Base-by-base conservation (phyloP, 345 rosid species). In the Garcia nutans region DNA sequence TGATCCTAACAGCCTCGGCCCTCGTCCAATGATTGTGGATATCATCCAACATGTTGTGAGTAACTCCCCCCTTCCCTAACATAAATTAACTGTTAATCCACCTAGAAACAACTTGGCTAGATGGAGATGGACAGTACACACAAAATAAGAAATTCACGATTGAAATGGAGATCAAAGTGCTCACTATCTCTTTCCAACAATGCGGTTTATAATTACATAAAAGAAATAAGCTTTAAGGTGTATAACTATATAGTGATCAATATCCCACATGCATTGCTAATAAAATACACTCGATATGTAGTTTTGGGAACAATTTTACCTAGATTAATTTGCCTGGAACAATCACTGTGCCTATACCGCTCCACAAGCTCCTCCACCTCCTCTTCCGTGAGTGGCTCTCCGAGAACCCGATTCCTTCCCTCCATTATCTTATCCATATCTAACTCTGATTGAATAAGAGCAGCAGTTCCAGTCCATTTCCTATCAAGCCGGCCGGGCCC, bases 1-100 rank as follows among this genome's bases (percentile, higher is more conserved):
- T 91, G 70, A 94, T 91, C 86, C 98, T 92, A 76, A 90, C 91
- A 26, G 97, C 98, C 77, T 92, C 95, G 0, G 97, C 93, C 76
- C 80, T 86, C 84, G 87, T 91, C 98, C 98, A 94, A 70, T 94
- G 97, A 71, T 90, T 90, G 76, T 92, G 95, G 62, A 94, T 89
- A 61, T 94, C 98, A 85, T 89, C 98, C 73, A 94, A 86, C 95
- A 90, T 87, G 86, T 92, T 94, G 86, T 92, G 98, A 56, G 97
- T 92, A 22, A 92, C 93, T 76, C 98, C 97, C 5, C 87, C 90
- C 86, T 88, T 91, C 70, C 97, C 97, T 91, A 68, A 45, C 49
- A 33, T 31, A 68, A 65, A 31, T 65, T 13, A 52, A 20, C 17
- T 9, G 50, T 8, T 11, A 47, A 47, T 47, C 50, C 50, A 47